phyloP scores from a whole-genome alignment of 352 stramenopile species.

The Globisporangium parvum region DNA sequence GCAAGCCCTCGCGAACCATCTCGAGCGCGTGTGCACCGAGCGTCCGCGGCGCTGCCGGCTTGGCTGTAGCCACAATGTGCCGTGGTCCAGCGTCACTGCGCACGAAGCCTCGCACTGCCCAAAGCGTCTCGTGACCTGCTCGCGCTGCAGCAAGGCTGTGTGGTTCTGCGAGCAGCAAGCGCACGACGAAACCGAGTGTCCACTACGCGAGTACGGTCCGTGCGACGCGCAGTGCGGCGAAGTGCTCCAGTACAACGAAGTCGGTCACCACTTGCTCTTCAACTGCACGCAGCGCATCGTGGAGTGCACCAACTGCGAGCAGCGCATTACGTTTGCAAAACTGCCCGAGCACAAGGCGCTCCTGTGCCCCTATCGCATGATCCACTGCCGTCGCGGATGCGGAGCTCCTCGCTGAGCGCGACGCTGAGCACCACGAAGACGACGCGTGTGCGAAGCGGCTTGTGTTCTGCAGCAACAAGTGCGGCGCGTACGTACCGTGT shows the following conservation, averaged over 20 bases:
- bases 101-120: constrained; percentile 45
- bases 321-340: constrained; percentile 23
- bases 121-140: constrained; percentile 62
- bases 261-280: constrained; percentile 51
- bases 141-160: constrained; percentile 32
- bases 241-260: constrained; percentile 39
- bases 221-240: constrained; percentile 46
- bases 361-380: constrained; percentile 37
- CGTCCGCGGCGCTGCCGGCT: constrained; percentile 44
- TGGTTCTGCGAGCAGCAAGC: constrained; percentile 36
- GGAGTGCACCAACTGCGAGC: constrained; percentile 42
- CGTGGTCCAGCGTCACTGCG: constrained; percentile 11
- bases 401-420: constrained; percentile 33
- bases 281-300: constrained; percentile 43
- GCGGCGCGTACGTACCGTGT: constrained; percentile 31
- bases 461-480: constrained; percentile 49
- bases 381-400: constrained; percentile 56
- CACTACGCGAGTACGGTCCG: constrained; percentile 34
- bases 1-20: constrained; percentile 25
- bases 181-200: constrained; percentile 44
- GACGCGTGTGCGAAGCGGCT: constrained; percentile 36
- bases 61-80: constrained; percentile 28
- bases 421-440: constrained; percentile 38
- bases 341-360: constrained; percentile 40
- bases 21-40: constrained; percentile 27